Evolutionary conservation across 805 yeast species (phyloP).

Genomic region (Wickerhamiella kurtzmanii): DNA sequence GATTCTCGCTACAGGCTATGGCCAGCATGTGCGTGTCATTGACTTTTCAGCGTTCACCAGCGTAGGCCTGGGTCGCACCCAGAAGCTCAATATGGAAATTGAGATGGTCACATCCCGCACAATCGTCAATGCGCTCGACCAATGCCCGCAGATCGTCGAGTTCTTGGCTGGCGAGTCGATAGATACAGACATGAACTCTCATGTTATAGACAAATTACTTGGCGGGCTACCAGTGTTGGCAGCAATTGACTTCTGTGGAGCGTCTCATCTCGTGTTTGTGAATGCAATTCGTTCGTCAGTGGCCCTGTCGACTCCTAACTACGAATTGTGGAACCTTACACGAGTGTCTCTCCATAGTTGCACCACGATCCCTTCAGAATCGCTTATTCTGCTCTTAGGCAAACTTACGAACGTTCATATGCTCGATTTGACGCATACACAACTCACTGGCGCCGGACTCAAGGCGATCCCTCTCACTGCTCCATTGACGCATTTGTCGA

Average conservation of each 20-base stretch:
- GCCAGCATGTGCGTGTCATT: constrained; percentile 48
- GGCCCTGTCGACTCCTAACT: constrained; percentile 13
- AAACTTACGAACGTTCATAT: constrained; percentile 44
- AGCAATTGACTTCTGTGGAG: constrained; percentile 80
- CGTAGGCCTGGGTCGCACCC: constrained; percentile 79
- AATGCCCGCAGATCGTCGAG: constrained; percentile 56
- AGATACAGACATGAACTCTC: constrained; percentile 60
- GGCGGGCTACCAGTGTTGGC: constrained; percentile 40
- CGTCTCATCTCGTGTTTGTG: constrained; percentile 52
- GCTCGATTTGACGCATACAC: constrained; percentile 71
- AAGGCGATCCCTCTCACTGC: constrained; percentile 42
- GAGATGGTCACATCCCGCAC: constrained; percentile 77
- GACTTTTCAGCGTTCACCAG: constrained; percentile 85
- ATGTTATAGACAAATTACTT: constrained; percentile 44
- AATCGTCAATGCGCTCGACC: constrained; percentile 43
- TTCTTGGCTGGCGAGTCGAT: constrained; percentile 76
- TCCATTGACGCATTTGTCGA: constrained; percentile 58
- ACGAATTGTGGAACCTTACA: constrained; percentile 23
- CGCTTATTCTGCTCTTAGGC: constrained; percentile 44
- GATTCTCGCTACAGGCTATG: constrained; percentile 35
- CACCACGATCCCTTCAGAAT: constrained; percentile 52
- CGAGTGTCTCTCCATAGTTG: constrained; percentile 77
- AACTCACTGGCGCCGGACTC: constrained; percentile 52
- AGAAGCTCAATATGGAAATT: constrained; percentile 78
- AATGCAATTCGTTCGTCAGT: constrained; percentile 36